phyloP scores from a whole-genome alignment of 805 yeast species.

The Middelhovenomyces tepae region DNA sequence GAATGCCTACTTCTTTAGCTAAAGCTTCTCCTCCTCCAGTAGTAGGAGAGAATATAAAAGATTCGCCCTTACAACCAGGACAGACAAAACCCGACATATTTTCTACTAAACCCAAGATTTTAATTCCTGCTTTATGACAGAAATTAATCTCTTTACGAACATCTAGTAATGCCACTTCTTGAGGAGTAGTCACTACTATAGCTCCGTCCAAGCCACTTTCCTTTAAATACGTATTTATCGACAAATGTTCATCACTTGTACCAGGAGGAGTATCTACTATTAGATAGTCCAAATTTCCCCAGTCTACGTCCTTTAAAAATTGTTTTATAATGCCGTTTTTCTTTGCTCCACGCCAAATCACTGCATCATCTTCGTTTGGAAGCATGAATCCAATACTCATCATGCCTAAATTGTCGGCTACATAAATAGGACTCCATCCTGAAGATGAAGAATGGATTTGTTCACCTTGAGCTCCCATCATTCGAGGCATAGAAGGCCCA shows the following conservation, averaged over 20 bases:
- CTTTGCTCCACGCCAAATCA: conserved; percentile 97
- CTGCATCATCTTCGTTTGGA: conserved; percentile 86
- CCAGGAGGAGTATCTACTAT: conserved; percentile 98
- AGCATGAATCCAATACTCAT: conserved; percentile 94
- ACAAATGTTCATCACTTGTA: conserved; percentile 92
- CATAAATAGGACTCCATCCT: conserved; percentile 97
- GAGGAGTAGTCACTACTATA: conserved; percentile 90
- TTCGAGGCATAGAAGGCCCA: conserved; percentile 92
- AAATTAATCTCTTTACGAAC: conserved; percentile 95
- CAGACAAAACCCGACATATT: conserved; percentile 99
- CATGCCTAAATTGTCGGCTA: conserved; percentile 87
- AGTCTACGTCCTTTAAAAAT: conserved; percentile 86
- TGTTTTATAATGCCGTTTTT: conserved; percentile 89
- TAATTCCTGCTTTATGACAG: conserved; percentile 83
- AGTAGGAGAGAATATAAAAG: conserved; percentile 85
- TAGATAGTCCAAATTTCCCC: conserved; percentile 79
- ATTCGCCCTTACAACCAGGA: conserved; percentile 85
- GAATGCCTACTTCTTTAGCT: conserved; percentile 69
- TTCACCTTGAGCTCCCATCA: conserved; percentile 88
- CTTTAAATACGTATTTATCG: conserved; percentile 78
- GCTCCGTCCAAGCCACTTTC: conserved; percentile 96
- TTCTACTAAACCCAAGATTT: conserved; percentile 83
- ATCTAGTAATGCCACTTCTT: conserved; percentile 90
- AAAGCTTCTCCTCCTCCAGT: conserved; percentile 92
- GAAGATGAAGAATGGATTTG: conserved; percentile 78